Percentiles rank a stretch among this genome's conserved stretches.
Conservation (phyloP, 306 rosid genomes). For the Vicia faba region DNA sequence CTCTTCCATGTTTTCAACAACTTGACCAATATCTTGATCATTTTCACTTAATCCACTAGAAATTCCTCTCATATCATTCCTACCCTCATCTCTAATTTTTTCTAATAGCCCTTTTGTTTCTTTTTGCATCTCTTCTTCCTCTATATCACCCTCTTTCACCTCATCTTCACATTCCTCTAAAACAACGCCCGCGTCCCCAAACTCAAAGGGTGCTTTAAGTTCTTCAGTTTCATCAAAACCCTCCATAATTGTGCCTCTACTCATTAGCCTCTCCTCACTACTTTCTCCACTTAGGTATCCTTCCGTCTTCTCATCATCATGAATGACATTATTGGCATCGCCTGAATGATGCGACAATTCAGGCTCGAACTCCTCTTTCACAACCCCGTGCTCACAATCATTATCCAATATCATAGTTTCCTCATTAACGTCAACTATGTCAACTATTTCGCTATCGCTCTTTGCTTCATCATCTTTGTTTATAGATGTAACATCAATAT, state of each 20-base stretch:
- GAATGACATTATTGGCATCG: not conserved
- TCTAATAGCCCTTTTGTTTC: conserved; percentile 53
- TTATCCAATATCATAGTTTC: not conserved
- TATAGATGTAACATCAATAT: not conserved
- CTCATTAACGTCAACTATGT: conserved; percentile 29
- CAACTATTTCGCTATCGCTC: conserved; percentile 35
- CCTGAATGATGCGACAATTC: not conserved
- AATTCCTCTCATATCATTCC: conserved; percentile 25
- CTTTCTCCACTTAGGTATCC: no score
- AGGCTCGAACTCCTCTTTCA: not conserved
- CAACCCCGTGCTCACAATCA: not conserved
- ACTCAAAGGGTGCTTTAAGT: conserved; percentile 32
- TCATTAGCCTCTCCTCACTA: conserved; percentile 15
- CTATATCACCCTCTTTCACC: conserved; percentile 38
- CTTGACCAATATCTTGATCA: conserved; percentile 1
- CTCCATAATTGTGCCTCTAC: conserved; percentile 1
- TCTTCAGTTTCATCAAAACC: conserved; percentile 27
- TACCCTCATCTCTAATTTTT: conserved; percentile 58
- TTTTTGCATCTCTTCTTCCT: conserved; percentile 44
- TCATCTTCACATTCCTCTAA: conserved; percentile 41
- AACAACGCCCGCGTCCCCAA: conserved; percentile 28
- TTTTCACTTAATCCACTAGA: conserved; percentile 11
- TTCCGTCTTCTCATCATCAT: conserved; percentile 8
- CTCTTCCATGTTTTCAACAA: conserved; percentile 27
- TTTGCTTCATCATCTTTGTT: conserved; percentile 31